Evolutionary conservation across 306 rosid species (phyloP), one percentile per base, ranked within the genome.

Genomic region (Rosa multiflora): DNA sequence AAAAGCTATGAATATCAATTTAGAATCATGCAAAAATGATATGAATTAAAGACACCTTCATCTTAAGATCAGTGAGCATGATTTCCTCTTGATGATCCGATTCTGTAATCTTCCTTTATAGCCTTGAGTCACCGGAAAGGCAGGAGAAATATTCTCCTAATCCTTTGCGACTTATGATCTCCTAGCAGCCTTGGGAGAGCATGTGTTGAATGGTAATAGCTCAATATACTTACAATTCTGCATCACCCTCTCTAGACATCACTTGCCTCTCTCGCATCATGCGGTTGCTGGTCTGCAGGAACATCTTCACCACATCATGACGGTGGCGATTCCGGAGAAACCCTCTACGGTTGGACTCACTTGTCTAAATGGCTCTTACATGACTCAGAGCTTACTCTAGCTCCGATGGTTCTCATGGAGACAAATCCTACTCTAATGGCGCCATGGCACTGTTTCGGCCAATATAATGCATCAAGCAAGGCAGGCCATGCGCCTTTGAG

Each of bases 261-360:
- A 18, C 80, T 15, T 82, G 44, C 75, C 86, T 87, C 64, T 5
- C 37, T 9, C 87, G 88, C 74, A 82, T 87, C 79, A 82, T 87
- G 87, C 76, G 80, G 23, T 47, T 63, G 0, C 80, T 87, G 1
- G 86, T 82, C 68, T 81, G 77, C 76, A 75, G 59, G 3, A 64
- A 74, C 6, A 85, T 84, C 75, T 87, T 87, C 73, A 15, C 78
- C 48, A 3, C 81, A 49, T 49, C 77, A 70, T 0, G 74, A 74
- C 53, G 68, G 84, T 58, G 35, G 10, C 9, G 13, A 58, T 21
- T 58, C 32, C 3, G 85, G 67, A 21, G 81, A 74, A 52, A 67
- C 80, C 2, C 63, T 80, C 61, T 86, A 67, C 18, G 85, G 83
- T 5, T 58, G 76, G 48, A 77, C 81, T 12, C 37, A 62, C 56